Percentiles rank a stretch among this genome's conserved stretches.
These are phyloP conservation scores for Pseudogymnoascus sp. DNA, from an alignment of 2,329 filamentous ascomycete genomes.

Conservation along the genomic window DNA sequence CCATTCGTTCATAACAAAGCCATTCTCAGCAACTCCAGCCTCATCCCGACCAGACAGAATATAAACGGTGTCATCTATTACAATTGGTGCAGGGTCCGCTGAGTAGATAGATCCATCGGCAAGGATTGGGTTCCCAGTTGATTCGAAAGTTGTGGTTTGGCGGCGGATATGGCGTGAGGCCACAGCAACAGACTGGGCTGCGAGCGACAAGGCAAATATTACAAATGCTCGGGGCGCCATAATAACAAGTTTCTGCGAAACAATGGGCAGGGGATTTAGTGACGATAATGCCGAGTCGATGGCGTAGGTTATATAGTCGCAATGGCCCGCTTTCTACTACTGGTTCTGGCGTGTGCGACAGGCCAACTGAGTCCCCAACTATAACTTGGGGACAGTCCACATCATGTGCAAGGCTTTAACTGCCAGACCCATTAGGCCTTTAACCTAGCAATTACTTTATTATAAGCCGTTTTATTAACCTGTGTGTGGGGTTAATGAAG, in stretches of 20 bases:
- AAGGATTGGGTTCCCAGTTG: constrained; percentile 32
- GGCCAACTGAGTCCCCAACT: background rate
- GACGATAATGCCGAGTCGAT: background rate
- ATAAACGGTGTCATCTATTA: constrained; percentile 32
- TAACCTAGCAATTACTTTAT: background rate
- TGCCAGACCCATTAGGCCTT: background rate
- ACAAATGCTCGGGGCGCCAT: background rate
- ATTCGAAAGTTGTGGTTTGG: constrained; percentile 22
- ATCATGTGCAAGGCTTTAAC: background rate
- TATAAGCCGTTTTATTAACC: background rate
- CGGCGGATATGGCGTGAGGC: constrained; percentile 12
- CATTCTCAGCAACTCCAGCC: constrained; percentile 25
- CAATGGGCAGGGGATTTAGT: background rate
- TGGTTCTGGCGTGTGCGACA: background rate
- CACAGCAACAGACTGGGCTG: background rate
- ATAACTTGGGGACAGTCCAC: background rate
- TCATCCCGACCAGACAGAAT: constrained; percentile 32
- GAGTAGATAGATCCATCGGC: constrained; percentile 33
- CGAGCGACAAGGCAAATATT: background rate
- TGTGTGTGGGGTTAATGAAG: background rate
- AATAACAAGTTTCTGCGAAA: background rate
- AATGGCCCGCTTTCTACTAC: background rate
- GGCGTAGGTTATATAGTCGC: background rate
- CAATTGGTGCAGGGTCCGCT: constrained; percentile 34
- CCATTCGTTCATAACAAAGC: constrained; percentile 34